A percentile compares a stretch with the other conserved stretches of the same genome.
phyloP scores from a whole-genome alignment of 257 asterid species.

The Plantago ovata region DNA sequence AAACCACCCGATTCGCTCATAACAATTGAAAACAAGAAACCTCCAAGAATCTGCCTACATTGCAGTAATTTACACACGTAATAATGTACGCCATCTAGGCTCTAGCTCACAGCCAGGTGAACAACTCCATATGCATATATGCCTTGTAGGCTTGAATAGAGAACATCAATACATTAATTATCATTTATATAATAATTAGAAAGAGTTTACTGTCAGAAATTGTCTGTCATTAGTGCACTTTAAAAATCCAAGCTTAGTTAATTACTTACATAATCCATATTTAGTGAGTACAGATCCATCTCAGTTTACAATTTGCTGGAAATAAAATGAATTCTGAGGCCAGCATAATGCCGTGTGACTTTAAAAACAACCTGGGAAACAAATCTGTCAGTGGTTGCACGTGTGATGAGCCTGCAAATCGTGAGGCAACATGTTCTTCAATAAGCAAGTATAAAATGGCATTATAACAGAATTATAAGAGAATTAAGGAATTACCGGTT shows the following conservation, averaged over 20 bases:
- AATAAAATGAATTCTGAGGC: not conserved
- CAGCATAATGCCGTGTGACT: not conserved
- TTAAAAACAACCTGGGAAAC: not conserved
- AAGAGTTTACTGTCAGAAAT: not conserved
- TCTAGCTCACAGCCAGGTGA: too few relatives aligned
- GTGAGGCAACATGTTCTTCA: not conserved
- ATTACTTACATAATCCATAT: not conserved
- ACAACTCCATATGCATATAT: too few relatives aligned
- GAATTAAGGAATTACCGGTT: too few relatives aligned
- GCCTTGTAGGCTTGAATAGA: too few relatives aligned
- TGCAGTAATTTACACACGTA: too few relatives aligned
- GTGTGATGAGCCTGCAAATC: conserved; percentile 12
- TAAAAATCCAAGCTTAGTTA: not conserved
- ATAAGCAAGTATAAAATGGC: not conserved
- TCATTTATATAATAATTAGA: not conserved
- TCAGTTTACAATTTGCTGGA: too few relatives aligned
- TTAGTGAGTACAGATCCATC: too few relatives aligned
- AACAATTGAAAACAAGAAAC: too few relatives aligned
- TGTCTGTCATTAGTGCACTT: not conserved
- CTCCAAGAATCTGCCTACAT: too few relatives aligned
- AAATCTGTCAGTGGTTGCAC: conserved; percentile 3
- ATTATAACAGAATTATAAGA: too few relatives aligned
- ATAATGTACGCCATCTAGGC: too few relatives aligned
- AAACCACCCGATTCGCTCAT: too few relatives aligned
- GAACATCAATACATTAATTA: not conserved